These are phyloP conservation scores for Rhexocercosporidium sp. DNA, from an alignment of 2,329 filamentous ascomycete species.

Conservation along the genomic window DNA sequence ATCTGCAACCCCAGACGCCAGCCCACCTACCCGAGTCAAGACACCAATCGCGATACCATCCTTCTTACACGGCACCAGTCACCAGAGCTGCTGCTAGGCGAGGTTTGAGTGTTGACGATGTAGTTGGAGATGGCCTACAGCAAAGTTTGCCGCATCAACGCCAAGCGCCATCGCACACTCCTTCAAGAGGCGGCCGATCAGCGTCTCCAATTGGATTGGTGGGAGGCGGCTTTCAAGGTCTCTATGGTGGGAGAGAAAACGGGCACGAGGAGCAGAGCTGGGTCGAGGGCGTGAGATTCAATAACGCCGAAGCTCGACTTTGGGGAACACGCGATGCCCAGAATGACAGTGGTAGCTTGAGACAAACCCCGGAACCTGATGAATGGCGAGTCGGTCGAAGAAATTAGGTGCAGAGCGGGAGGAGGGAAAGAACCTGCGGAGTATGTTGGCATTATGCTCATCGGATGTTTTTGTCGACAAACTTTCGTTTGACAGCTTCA, in stretches of 20 bases:
- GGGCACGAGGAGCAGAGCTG: constrained; percentile 47
- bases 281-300: constrained; percentile 42
- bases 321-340: constrained; percentile 29
- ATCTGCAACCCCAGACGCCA: constrained; percentile 56
- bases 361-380: constrained; percentile 36
- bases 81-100: constrained; percentile 22
- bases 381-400: constrained; percentile 32
- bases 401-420: neutral
- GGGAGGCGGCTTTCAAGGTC: constrained; percentile 51
- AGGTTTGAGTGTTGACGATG: constrained; percentile 16
- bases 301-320: constrained; percentile 37
- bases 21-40: constrained; percentile 54
- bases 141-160: constrained; percentile 1
- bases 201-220: constrained; percentile 47
- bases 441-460: neutral
- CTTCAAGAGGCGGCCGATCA: constrained; percentile 34
- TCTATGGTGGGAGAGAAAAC: constrained; percentile 57
- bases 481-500: neutral
- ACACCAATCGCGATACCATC: constrained; percentile 50
- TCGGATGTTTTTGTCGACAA: too few species aligned
- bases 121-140: constrained; percentile 18
- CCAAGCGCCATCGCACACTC: constrained; percentile 6
- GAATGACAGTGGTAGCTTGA: constrained; percentile 29
- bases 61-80: constrained; percentile 51
- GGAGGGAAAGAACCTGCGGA: neutral